Base-by-base conservation (phyloP, 768 basidiomycete genomes). In the Cantharellus anzutake region DNA sequence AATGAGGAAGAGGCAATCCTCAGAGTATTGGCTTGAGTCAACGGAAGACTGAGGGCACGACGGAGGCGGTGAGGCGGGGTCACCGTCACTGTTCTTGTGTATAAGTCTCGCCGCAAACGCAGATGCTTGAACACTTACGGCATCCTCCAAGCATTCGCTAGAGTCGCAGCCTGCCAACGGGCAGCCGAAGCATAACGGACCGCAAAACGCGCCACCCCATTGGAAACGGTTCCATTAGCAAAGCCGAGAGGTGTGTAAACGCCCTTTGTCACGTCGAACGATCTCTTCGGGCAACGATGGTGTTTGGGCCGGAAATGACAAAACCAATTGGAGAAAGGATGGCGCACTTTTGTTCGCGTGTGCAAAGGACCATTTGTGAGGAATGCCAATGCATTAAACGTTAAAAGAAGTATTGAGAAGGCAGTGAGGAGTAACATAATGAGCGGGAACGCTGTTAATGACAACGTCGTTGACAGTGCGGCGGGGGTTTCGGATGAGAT, bases 1-100 rank as follows among this genome's bases (percentile, higher is more conserved):
- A 35, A 85, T 71, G 73, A 88, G 80, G 29, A 81, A 88, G 52
- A 94, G 73, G 68, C 90, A 94, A 68, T 92, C 86, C 69, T 92
- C 90, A 0, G 73, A 59, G 68, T 75, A 70, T 71, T 77, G 3
- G 69, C 67, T n/a, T 78, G 77, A 39, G 73, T 62, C 56, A 3
- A 61, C 48, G 64, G 76, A 72, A 44, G 61, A 70, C 68, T 91
- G 90, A 4, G 85, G 82, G 67, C 89, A 93, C 4, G 80, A 75
- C 3, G 81, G 73, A 20, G 88, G 87, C 40, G 86, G 71, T 4
- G 70, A 70, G 0, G 80, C 72, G 5, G 73, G 71, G 66, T 84
- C 74, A 3, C 74, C 72, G 52, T 52, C 59, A 29, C 51, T 42
- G 51, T 38, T 53, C 61, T 62, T 55, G 53, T 41, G 41, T 38